A percentile compares a stretch with the other conserved stretches of the same genome.
These are phyloP conservation scores for Hypoxylon sp. DNA, from an alignment of 2,329 filamentous ascomycete species.

Conservation along the genomic window DNA sequence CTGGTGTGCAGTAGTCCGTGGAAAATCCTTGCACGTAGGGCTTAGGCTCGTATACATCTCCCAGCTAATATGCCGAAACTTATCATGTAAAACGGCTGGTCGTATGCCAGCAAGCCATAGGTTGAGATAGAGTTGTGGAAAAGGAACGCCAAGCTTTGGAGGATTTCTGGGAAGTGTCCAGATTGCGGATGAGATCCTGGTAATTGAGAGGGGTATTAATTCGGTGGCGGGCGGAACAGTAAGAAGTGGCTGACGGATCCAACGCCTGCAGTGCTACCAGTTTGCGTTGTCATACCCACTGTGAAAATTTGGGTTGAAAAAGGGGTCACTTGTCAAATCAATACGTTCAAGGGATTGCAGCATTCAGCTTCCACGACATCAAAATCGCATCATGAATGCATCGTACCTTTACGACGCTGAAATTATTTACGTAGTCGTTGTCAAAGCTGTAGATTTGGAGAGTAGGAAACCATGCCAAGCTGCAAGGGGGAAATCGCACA, in stretches of 20 bases:
- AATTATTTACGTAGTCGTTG: not conserved
- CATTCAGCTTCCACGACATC: not conserved
- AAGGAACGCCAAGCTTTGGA: not conserved
- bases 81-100: not conserved
- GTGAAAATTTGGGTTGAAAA: conserved; percentile 1
- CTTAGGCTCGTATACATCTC: not conserved
- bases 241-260: not conserved
- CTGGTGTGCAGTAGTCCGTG: not conserved
- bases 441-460: not conserved
- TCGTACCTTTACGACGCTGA: not conserved
- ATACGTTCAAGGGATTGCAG: not conserved
- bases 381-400: not conserved
- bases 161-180: not conserved
- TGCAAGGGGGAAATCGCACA: not conserved
- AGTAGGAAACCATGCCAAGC: not conserved
- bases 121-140: not conserved
- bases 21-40: not conserved
- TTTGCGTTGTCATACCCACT: not conserved
- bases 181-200: not conserved
- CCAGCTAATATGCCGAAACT: not conserved
- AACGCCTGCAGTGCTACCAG: not conserved
- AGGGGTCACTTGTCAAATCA: not conserved
- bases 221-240: not conserved
- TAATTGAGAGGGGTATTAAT: not conserved
- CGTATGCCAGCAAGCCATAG: not conserved